Evolutionary conservation across 208 protist species (phyloP), one percentile per base, ranked within the genome.

Genomic region (Trypanosoma rangeli): DNA sequence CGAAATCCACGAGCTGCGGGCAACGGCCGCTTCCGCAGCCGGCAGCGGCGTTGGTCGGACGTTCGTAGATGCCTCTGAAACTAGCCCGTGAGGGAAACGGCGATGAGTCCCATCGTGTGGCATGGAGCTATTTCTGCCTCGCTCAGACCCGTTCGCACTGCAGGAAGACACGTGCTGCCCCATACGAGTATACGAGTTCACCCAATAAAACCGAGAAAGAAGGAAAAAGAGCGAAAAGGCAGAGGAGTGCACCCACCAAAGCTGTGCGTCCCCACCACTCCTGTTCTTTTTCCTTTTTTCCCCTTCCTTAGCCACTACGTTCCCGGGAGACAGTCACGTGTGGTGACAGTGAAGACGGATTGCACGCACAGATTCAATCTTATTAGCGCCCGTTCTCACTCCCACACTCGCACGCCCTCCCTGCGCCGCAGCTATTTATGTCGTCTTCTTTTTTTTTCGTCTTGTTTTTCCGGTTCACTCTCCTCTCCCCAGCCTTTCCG

Each of bases 1-100:
- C 0, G 70, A 64, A 22, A 85, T 70, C 77, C 78, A 86, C 29
- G 76, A 75, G 50, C 76, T n/a, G 13, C 35, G 52, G 18, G 39
- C 12, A n/a, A 16, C 33, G 3, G 7, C 31, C n/a, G 18, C 46
- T 4, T 59, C 60, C n/a, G 9, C 18, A 22, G 52, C 10, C 12
- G 62, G 31, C 31, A 75, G 46, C 18, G 50, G 61, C 5, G 53
- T 31, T 35, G 62, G 62, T 26, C 3, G 0, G 33, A 75, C 44
- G 28, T 65, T 54, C 5, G 29, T 2, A 26, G 28, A 49, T 18
- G 22, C 61, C 20, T 59, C 5, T 8, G 69, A 60, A 10, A 64
- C 3, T 3, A 33, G 39, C 13, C n/a, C 22, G 24, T 3, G 1
- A 2, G 28, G n/a, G 10, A 5, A 20, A 26, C 15, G 12, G 49